phyloP scores from a whole-genome alignment of 2,329 filamentous ascomycete species.

The Trichoderma arundinaceum region DNA sequence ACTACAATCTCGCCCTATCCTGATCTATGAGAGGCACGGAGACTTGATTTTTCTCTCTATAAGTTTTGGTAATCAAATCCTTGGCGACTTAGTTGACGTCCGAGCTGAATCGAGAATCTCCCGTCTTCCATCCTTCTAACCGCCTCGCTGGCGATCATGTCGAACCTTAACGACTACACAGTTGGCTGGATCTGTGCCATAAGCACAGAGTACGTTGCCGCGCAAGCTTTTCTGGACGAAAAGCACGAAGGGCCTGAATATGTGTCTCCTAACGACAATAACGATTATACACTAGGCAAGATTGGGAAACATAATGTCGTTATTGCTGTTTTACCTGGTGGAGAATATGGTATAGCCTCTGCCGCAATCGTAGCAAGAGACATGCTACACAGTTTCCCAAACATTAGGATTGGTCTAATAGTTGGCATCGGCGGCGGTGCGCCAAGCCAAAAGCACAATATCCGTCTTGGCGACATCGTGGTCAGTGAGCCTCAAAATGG shows the following conservation, averaged over 20 bases:
- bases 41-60: no score
- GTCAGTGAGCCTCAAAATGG: neutral
- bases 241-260: no score
- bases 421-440: neutral
- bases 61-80: no score
- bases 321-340: neutral
- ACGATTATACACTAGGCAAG: neutral
- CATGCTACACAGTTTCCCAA: neutral
- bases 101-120: no score
- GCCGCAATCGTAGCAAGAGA: neutral
- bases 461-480: neutral
- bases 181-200: neutral
- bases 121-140: no score
- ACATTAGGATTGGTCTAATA: neutral
- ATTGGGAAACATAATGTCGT: neutral
- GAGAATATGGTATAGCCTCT: neutral
- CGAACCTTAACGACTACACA: neutral
- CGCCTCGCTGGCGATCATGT: no score
- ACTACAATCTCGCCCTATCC: no score
- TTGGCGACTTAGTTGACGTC: no score
- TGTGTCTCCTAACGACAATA: constrained; percentile 5
- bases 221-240: no score
- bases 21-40: no score
- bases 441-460: neutral
- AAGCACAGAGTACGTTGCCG: neutral